Evolutionary conservation across 768 basidiomycete species (phyloP).

Genomic region (Suillus weaverae): DNA sequence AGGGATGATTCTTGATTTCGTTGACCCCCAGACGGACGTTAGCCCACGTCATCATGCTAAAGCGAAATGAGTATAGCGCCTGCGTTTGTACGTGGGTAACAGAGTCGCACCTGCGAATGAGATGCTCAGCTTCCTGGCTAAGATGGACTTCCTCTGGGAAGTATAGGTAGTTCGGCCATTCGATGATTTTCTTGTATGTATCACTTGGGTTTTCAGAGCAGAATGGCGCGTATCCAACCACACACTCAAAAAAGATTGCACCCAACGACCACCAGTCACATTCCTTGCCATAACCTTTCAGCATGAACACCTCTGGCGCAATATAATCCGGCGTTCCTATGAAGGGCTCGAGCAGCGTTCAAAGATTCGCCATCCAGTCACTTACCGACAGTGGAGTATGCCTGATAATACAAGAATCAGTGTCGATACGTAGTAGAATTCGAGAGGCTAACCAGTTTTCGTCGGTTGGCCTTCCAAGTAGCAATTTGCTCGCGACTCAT

Average conservation of each 20-base stretch:
- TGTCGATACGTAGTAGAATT: not conserved
- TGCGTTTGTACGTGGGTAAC: not conserved
- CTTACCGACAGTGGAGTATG: slow-evolving; percentile 83
- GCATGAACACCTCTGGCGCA: slow-evolving; percentile 95
- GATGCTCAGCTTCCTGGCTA: slow-evolving; percentile 86
- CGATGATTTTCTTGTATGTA: slow-evolving; percentile 97
- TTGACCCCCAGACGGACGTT: slow-evolving; percentile 74
- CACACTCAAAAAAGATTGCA: slow-evolving; percentile 98
- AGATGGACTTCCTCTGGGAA: slow-evolving; percentile 97
- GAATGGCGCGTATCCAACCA: slow-evolving; percentile 97
- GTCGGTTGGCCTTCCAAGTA: slow-evolving; percentile 98
- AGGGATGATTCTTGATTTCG: slow-evolving; percentile 89
- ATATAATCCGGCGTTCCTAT: slow-evolving; percentile 58
- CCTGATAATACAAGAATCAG: slow-evolving; percentile 44
- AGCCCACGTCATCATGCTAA: slow-evolving; percentile 84
- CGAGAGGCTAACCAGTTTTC: slow-evolving; percentile 71
- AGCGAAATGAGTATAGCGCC: slow-evolving; percentile 11
- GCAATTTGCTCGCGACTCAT: slow-evolving; percentile 97
- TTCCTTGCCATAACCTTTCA: slow-evolving; percentile 97
- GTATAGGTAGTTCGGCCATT: slow-evolving; percentile 87
- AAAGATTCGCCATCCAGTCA: not conserved
- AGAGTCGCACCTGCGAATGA: slow-evolving; percentile 72
- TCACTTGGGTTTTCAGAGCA: slow-evolving; percentile 96
- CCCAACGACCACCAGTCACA: slow-evolving; percentile 99
- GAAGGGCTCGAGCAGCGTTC: slow-evolving; percentile 4